These are phyloP conservation scores for Corchorus capsularis DNA, from an alignment of 345 rosid genomes.

Conservation along the genomic window DNA sequence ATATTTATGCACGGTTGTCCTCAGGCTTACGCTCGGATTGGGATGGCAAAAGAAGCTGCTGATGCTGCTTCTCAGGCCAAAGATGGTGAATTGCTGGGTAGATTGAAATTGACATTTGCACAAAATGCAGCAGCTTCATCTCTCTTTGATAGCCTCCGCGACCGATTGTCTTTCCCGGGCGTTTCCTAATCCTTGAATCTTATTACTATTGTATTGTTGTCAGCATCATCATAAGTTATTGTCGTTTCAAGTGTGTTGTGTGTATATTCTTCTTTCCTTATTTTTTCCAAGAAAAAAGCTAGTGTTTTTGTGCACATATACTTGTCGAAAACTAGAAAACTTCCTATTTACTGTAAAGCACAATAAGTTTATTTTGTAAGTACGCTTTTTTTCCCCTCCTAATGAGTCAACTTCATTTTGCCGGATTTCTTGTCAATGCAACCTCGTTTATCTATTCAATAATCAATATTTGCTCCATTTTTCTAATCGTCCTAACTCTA, in stretches of 20 bases:
- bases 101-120: constrained; percentile 76
- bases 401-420: neutral
- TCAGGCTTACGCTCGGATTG: constrained; percentile 94
- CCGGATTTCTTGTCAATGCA: neutral
- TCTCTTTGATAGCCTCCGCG: constrained; percentile 82
- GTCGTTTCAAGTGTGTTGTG: neutral
- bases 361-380: neutral
- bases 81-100: constrained; percentile 90
- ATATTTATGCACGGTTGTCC: constrained; percentile 24
- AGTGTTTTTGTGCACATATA: neutral
- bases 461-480: no score
- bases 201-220: neutral
- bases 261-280: neutral
- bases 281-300: neutral
- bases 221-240: neutral
- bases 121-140: constrained; percentile 86
- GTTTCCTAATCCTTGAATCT: constrained; percentile 39
- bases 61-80: constrained; percentile 95
- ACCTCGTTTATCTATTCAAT: no score
- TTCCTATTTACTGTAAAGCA: neutral
- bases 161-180: constrained; percentile 79
- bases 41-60: constrained; percentile 98
- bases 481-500: no score
- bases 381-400: neutral
- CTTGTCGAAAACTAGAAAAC: neutral